A percentile compares a stretch with the other conserved stretches of the same genome.
Evolutionary conservation across 1,284 basidiomycete genomes (phyloP).

Genomic region (Sanghuangporus sanghuang): DNA sequence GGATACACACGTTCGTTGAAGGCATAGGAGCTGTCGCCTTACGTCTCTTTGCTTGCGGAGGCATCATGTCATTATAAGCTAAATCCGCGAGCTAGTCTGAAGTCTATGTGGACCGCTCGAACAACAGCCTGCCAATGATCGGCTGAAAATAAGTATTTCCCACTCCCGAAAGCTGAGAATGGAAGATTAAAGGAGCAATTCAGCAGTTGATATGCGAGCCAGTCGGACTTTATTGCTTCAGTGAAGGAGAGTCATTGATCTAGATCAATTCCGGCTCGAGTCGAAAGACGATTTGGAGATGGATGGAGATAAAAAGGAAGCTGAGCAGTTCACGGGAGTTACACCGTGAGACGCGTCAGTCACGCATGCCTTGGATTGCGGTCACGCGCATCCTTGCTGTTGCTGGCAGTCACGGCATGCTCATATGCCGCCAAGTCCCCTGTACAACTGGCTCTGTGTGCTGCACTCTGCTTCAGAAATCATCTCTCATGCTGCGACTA

Average conservation of each 20-base stretch:
- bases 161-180: background rate
- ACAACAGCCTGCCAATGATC: background rate
- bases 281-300: background rate
- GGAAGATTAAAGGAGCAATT: background rate
- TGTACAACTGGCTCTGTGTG: constrained; percentile 67
- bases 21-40: background rate
- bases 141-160: background rate
- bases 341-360: background rate
- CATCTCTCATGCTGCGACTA: constrained; percentile 52
- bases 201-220: background rate
- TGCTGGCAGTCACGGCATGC: background rate
- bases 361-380: background rate
- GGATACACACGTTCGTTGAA: background rate
- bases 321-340: background rate
- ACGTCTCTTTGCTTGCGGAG: background rate
- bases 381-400: background rate
- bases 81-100: no score
- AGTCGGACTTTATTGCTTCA: background rate
- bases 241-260: no score
- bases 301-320: background rate
- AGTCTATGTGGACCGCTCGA: no score
- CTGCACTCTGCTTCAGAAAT: constrained; percentile 54
- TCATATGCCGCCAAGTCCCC: constrained; percentile 42
- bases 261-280: background rate
- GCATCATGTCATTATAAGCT: background rate